Evolutionary conservation across 352 stramenopile species (phyloP).

Genomic region (Nothophytophthora sp.): DNA sequence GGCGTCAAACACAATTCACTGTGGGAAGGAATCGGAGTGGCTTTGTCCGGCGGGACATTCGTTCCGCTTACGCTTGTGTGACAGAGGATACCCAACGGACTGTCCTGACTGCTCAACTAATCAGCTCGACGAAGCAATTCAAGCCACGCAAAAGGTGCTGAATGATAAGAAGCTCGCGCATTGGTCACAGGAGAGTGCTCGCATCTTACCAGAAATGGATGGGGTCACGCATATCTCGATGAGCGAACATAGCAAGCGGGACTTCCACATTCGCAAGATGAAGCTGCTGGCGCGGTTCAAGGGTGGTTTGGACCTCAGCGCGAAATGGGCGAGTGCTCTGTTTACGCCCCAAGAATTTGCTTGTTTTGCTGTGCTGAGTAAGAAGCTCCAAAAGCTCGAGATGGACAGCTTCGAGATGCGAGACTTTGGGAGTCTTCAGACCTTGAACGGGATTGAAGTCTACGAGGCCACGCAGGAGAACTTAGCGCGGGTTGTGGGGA

Average conservation of each 20-base stretch:
- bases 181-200: conserved; percentile 9
- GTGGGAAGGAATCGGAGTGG: conserved; percentile 39
- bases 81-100: conserved; percentile 40
- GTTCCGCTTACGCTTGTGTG: conserved; percentile 47
- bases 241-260: conserved; percentile 19
- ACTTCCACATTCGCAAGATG: conserved; percentile 47
- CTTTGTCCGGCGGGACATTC: conserved; percentile 36
- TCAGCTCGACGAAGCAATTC: conserved; percentile 31
- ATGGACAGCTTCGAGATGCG: conserved; percentile 36
- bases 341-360: conserved; percentile 42
- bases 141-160: conserved; percentile 11
- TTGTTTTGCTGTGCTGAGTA: conserved; percentile 22
- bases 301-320: conserved; percentile 12
- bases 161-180: conserved; percentile 11
- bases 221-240: conserved; percentile 23
- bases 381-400: conserved; percentile 26
- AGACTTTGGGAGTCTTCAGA: conserved; percentile 33
- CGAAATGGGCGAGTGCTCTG: conserved; percentile 35
- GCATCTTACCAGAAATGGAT: conserved; percentile 15
- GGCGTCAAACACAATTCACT: conserved; percentile 31
- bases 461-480: conserved; percentile 44
- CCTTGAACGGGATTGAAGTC: conserved; percentile 38
- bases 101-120: conserved; percentile 52
- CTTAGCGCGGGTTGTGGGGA: conserved; percentile 12
- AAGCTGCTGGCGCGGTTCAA: conserved; percentile 51